A percentile compares a stretch with the other conserved stretches of the same genome.
Evolutionary conservation across 2,329 filamentous ascomycete genomes (phyloP).

Genomic region (Fusarium pseudograminearum): DNA sequence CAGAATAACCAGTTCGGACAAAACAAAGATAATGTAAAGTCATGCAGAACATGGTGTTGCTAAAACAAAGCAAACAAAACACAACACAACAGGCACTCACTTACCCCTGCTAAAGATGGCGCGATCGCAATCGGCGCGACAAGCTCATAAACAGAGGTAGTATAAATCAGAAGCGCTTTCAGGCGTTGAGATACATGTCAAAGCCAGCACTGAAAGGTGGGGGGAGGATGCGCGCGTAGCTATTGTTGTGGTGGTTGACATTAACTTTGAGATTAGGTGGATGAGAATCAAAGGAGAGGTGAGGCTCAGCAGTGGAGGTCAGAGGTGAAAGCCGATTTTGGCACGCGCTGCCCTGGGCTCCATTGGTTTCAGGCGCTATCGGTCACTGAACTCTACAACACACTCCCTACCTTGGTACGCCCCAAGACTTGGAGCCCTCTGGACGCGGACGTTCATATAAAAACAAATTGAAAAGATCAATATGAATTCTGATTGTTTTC

Average conservation of each 20-base stretch:
- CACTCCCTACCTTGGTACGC: not conserved
- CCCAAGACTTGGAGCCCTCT: slow-evolving; percentile 3
- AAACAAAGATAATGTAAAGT: slow-evolving; percentile 8
- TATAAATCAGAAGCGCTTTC: not conserved
- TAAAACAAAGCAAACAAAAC: slow-evolving; percentile 13
- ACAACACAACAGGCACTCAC: slow-evolving; percentile 15
- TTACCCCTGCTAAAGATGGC: slow-evolving; percentile 37
- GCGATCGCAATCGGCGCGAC: slow-evolving; percentile 26
- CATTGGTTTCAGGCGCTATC: slow-evolving; percentile 36
- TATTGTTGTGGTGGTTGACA: slow-evolving; percentile 13
- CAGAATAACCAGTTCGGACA: not conserved
- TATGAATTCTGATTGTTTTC: not conserved
- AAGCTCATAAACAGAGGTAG: slow-evolving; percentile 6
- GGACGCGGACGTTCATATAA: not conserved
- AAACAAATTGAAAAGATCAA: not conserved
- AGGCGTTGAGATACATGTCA: not conserved
- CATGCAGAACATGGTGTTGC: not conserved
- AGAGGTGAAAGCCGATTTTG: slow-evolving; percentile 32
- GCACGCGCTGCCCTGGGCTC: slow-evolving; percentile 25
- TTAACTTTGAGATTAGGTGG: slow-evolving; percentile 38
- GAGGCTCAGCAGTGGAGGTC: slow-evolving; percentile 37
- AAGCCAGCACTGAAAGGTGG: slow-evolving; percentile 8
- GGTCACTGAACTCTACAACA: slow-evolving; percentile 23
- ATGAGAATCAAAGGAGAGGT: slow-evolving; percentile 33
- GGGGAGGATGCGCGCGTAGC: slow-evolving; percentile 23